Percentiles rank a stretch among this genome's conserved stretches.
Evolutionary conservation across 2,329 filamentous ascomycete genomes (phyloP).

Genomic region (Calonectria ilicicola): DNA sequence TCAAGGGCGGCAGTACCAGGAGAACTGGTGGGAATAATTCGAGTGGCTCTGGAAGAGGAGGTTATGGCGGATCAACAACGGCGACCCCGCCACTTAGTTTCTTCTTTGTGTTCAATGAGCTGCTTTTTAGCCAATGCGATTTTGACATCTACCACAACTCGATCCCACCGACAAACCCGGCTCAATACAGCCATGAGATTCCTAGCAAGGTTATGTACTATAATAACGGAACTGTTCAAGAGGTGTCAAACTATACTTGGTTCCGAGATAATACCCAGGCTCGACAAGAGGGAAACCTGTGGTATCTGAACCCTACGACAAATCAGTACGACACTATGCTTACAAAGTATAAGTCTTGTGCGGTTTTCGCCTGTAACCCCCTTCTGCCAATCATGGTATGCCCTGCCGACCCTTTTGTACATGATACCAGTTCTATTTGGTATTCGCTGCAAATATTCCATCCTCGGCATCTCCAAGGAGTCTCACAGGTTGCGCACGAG

Average conservation of each 20-base stretch:
- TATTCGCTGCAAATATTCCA: conserved; percentile 46
- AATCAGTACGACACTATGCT: not conserved
- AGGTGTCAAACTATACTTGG: conserved; percentile 39
- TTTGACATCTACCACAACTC: conserved; percentile 36
- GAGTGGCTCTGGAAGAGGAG: conserved; percentile 10
- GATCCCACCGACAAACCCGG: conserved; percentile 43
- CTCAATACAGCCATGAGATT: conserved; percentile 42
- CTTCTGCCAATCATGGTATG: conserved; percentile 50
- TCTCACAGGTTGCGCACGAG: conserved; percentile 44
- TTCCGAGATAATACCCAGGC: not conserved
- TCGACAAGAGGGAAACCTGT: conserved; percentile 11
- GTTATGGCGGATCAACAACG: not conserved
- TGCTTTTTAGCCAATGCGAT: conserved; percentile 35
- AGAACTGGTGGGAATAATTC: not conserved
- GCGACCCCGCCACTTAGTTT: conserved; percentile 42
- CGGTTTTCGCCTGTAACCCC: conserved; percentile 53
- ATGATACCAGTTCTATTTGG: conserved; percentile 33
- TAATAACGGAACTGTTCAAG: conserved; percentile 43
- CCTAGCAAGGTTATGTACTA: conserved; percentile 53
- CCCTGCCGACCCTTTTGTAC: conserved; percentile 32
- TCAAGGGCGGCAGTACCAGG: conserved; percentile 13
- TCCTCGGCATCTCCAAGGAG: conserved; percentile 28
- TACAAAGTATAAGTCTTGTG: conserved; percentile 39
- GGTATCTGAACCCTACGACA: conserved; percentile 3
- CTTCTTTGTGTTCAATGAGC: conserved; percentile 54